Percentiles rank a stretch among this genome's conserved stretches.
These are phyloP conservation scores for Solanum dulcamara DNA, from an alignment of 257 asterid species.

Conservation along the genomic window DNA sequence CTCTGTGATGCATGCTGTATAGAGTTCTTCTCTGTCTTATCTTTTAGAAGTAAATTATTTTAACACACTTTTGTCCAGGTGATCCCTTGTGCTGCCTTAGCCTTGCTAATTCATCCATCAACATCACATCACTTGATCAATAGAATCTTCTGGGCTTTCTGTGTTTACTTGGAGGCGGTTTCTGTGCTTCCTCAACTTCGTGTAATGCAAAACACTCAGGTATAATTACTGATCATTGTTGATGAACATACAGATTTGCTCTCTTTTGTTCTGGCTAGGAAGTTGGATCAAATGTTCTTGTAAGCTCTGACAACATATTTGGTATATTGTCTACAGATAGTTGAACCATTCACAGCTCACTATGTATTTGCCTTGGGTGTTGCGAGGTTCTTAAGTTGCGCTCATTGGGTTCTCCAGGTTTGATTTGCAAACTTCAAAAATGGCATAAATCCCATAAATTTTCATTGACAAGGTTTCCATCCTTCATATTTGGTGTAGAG, in stretches of 20 bases:
- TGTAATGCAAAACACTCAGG: conserved; percentile 46
- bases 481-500: background rate
- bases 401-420: conserved; percentile 51
- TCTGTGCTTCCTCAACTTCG: conserved; percentile 41
- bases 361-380: conserved; percentile 44
- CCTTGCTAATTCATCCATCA: conserved; percentile 31
- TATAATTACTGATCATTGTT: conserved; percentile 5
- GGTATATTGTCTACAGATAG: conserved; percentile 16
- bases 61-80: conserved; percentile 15
- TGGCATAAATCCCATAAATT: background rate
- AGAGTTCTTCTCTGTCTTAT: background rate
- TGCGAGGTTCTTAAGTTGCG: conserved; percentile 49
- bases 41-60: background rate
- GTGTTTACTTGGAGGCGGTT: conserved; percentile 41
- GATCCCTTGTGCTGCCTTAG: conserved; percentile 36
- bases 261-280: background rate
- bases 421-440: background rate
- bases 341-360: conserved; percentile 46
- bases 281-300: background rate
- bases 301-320: background rate
- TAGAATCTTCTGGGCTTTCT: conserved; percentile 36
- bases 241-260: background rate
- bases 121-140: conserved; percentile 33
- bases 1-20: background rate
- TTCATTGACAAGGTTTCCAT: background rate